Evolutionary conservation across 164 flowering plant species (phyloP), one percentile per base, ranked within the genome.

Genomic region (Vitis cinerea): DNA sequence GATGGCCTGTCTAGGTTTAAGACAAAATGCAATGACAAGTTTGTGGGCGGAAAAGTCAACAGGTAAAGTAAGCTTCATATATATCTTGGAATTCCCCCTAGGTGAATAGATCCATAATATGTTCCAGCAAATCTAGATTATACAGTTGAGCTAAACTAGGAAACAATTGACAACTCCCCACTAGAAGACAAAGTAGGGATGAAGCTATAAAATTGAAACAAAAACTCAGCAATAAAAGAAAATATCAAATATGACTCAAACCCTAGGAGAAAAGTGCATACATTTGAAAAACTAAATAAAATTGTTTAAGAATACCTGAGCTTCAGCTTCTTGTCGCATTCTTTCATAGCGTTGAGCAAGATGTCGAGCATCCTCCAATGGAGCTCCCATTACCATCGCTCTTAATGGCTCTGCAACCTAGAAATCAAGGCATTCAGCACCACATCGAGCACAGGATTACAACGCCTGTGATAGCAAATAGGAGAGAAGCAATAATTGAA

Each of bases 311-410:
- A 29, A 48, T 77, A 89, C 92, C 92, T 88, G 91, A 73, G 88
- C 73, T 86, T 88, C 95, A 66, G 90, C 87, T 72, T 90, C 94
- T 64, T 88, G 94, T 29, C 90, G 83, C 84, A 85, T 79, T 79
- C 88, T 81, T 60, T 90, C 92, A 78, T 85, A 88, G 54, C 87
- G 85, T 66, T 84, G 94, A 72, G 92, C 87, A 78, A 90, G 85
- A 81, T 88, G 94, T 15, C 94, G 83, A 63, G 94, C 94, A 80
- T 90, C 94, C 74, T 86, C 94, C 71, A 90, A 68, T 55, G 94
- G 89, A 73, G 94, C 90, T 63, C 90, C 94, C 82, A 79, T 72
- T 29, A 90, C 87, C 85, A 85, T 82, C 30, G 90, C 89, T 68
- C 90, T 81, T 63, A 90, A 77, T 61, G 94, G 94, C 68, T 90